Percentiles rank a stretch among this genome's conserved stretches.
Evolutionary conservation across 805 yeast genomes (phyloP).

Genomic region (Torulaspora delbrueckii): DNA sequence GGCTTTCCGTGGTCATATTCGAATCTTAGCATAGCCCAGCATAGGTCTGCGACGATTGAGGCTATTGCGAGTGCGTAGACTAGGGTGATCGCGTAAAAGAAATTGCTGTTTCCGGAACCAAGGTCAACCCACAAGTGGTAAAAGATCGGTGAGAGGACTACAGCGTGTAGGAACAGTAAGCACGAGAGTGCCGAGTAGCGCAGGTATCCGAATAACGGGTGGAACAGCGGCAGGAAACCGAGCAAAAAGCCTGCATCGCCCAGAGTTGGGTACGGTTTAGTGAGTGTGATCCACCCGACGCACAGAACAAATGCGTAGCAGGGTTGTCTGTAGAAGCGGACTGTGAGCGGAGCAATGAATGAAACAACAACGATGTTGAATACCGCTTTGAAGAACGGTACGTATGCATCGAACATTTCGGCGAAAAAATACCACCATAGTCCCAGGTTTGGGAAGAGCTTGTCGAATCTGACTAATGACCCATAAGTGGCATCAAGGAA

Average conservation of each 20-base stretch:
- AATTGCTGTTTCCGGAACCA: slow-evolving; percentile 94
- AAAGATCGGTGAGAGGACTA: slow-evolving; percentile 78
- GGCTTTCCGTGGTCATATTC: slow-evolving; percentile 54
- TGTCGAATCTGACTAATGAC: slow-evolving; percentile 53
- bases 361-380: slow-evolving; percentile 71
- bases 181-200: slow-evolving; percentile 46
- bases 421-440: slow-evolving; percentile 98
- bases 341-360: slow-evolving; percentile 67
- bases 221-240: slow-evolving; percentile 44
- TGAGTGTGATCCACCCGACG: slow-evolving; percentile 52
- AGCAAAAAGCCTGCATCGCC: slow-evolving; percentile 65
- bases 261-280: slow-evolving; percentile 81
- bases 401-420: slow-evolving; percentile 88
- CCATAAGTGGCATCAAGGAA: slow-evolving; percentile 56
- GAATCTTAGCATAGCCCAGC: slow-evolving; percentile 70
- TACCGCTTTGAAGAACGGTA: slow-evolving; percentile 73
- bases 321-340: slow-evolving; percentile 58
- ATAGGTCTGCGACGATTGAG: slow-evolving; percentile 63
- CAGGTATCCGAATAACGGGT: slow-evolving; percentile 44
- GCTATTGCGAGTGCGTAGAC: slow-evolving; percentile 70
- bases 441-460: slow-evolving; percentile 85
- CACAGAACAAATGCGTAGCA: slow-evolving; percentile 49
- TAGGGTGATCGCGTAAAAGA: slow-evolving; percentile 89
- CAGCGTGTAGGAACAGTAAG: slow-evolving; percentile 50
- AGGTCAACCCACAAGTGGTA: slow-evolving; percentile 91